phyloP scores from a whole-genome alignment of 805 yeast species.

The Sungouiozyma intestinalis region DNA sequence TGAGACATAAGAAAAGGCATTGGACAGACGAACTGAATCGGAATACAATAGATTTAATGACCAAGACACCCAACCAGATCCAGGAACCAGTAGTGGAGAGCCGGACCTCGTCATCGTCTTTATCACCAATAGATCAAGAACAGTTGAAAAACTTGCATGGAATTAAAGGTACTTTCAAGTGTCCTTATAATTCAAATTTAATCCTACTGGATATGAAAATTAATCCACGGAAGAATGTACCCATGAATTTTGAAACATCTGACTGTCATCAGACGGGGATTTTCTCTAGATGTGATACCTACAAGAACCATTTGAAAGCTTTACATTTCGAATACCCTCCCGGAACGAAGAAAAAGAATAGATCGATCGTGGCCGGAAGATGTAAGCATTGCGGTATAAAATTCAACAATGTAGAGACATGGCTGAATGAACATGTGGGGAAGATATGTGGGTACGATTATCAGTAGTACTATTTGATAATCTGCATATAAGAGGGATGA shows the following conservation, averaged over 20 bases:
- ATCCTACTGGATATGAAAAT: constrained; percentile 24
- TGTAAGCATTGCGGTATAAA: constrained; percentile 67
- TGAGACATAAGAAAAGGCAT: constrained; percentile 79
- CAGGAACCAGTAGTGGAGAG: not conserved
- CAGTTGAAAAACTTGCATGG: constrained; percentile 22
- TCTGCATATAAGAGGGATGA: too few species aligned
- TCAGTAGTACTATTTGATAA: too few species aligned
- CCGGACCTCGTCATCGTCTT: not conserved
- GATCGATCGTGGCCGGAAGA: constrained; percentile 55
- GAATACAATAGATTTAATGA: not conserved
- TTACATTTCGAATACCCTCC: constrained; percentile 81
- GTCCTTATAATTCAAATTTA: constrained; percentile 48
- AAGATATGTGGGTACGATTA: constrained; percentile 25
- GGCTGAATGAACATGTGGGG: constrained; percentile 69
- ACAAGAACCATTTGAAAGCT: constrained; percentile 82
- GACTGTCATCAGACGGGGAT: constrained; percentile 75
- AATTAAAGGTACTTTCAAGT: constrained; percentile 44
- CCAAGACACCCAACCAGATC: not conserved
- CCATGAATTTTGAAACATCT: constrained; percentile 21
- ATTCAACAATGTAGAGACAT: constrained; percentile 63
- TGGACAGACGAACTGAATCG: constrained; percentile 43
- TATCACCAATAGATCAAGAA: constrained; percentile 9
- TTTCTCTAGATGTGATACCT: constrained; percentile 84
- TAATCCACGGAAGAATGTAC: constrained; percentile 18
- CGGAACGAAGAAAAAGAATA: constrained; percentile 72